Conservation (phyloP, 495 filamentous ascomycete species). For the Penicillium bovifimosum region DNA sequence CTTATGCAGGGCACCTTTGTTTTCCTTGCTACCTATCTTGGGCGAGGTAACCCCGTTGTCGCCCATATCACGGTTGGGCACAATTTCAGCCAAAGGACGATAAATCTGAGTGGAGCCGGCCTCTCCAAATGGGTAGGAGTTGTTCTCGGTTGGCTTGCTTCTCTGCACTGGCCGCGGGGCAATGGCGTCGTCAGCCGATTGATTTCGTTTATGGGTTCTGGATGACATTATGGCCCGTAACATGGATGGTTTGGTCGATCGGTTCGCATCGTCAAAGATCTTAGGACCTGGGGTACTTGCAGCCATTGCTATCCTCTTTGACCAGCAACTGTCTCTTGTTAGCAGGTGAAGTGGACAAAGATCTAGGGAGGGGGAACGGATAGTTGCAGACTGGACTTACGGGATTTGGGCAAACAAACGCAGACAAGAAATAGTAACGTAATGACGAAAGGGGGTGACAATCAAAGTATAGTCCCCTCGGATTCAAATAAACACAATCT, state of each 20-base stretch:
- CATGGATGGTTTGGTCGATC: slow-evolving; percentile 37
- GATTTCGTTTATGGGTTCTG: slow-evolving; percentile 37
- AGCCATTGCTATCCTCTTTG: slow-evolving; percentile 38
- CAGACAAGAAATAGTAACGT: slow-evolving; percentile 23
- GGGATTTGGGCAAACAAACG: slow-evolving; percentile 18
- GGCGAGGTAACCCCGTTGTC: slow-evolving; percentile 18
- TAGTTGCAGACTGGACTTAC: slow-evolving; percentile 25
- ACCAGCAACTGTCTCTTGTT: slow-evolving; percentile 26
- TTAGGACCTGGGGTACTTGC: slow-evolving; percentile 31
- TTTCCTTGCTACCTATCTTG: slow-evolving; percentile 23
- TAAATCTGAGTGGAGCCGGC: slow-evolving; percentile 19
- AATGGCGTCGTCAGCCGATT: slow-evolving; percentile 36
- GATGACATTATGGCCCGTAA: slow-evolving; percentile 42
- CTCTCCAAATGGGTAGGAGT: slow-evolving; percentile 24
- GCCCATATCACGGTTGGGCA: slow-evolving; percentile 34
- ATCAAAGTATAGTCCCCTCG: slow-evolving; percentile 4
- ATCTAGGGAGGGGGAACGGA: slow-evolving; percentile 10
- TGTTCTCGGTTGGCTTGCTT: slow-evolving; percentile 16
- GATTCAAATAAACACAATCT: slow-evolving; percentile 12
- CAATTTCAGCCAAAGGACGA: slow-evolving; percentile 36
- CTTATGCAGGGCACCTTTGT: slow-evolving; percentile 47
- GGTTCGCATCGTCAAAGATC: slow-evolving; percentile 43
- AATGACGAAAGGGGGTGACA: neutral
- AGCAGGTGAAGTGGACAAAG: slow-evolving; percentile 1
- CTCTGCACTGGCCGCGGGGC: slow-evolving; percentile 9